A percentile compares a stretch with the other conserved stretches of the same genome.
Conservation (phyloP, 345 rosid species). For the Moricandia moricandioides region DNA sequence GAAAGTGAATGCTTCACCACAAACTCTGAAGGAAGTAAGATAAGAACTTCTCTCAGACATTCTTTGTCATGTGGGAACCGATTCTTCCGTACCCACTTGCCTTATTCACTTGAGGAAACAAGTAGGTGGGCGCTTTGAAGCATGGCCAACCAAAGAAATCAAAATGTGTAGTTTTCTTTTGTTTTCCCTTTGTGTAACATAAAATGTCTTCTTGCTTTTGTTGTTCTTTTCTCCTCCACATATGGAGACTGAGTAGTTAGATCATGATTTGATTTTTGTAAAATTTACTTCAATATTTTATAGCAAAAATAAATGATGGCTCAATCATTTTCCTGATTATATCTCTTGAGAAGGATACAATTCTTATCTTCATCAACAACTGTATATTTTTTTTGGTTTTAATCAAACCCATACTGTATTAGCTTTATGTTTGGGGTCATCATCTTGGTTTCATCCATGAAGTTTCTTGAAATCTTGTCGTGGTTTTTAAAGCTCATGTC, state of each 20-base stretch:
- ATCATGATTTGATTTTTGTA: background rate
- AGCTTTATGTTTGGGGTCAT: background rate
- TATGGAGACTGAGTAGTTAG: background rate
- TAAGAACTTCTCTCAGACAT: slow-evolving; percentile 58
- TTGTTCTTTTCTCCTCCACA: slow-evolving; percentile 30
- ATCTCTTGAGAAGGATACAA: slow-evolving; percentile 7
- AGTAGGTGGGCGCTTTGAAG: slow-evolving; percentile 50
- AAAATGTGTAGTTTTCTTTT: slow-evolving; percentile 32
- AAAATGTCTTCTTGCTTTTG: slow-evolving; percentile 12
- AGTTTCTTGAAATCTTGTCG: background rate
- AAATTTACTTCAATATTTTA: slow-evolving; percentile 2
- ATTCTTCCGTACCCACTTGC: slow-evolving; percentile 57
- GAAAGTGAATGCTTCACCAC: slow-evolving; percentile 49
- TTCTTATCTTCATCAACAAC: slow-evolving; percentile 20
- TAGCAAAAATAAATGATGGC: slow-evolving; percentile 9
- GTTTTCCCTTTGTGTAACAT: background rate
- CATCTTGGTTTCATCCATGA: background rate
- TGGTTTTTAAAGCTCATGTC: too few species aligned
- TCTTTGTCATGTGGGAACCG: slow-evolving; percentile 57
- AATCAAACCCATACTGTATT: slow-evolving; percentile 4
- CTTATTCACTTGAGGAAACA: slow-evolving; percentile 49
- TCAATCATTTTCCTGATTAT: slow-evolving; percentile 17
- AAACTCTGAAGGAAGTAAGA: slow-evolving; percentile 52
- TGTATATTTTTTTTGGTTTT: background rate
- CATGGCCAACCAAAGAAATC: slow-evolving; percentile 42